Evolutionary conservation across 73 alveolate species (phyloP).

Genomic region (Effrenium voratum): DNA sequence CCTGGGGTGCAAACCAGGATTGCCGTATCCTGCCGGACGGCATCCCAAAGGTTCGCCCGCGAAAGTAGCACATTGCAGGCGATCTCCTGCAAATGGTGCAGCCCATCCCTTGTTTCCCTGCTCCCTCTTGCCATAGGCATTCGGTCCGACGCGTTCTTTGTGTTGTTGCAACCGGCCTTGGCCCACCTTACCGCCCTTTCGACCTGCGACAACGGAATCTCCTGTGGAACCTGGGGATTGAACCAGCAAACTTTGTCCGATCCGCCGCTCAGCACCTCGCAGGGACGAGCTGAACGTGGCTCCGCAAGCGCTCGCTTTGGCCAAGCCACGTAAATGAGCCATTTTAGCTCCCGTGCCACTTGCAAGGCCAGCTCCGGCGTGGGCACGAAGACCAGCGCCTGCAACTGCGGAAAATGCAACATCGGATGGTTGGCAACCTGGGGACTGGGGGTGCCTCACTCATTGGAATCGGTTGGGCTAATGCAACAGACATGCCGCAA

Average conservation of each 20-base stretch:
- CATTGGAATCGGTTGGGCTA: too few relatives aligned
- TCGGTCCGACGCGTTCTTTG: neutral
- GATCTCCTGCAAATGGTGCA: too few relatives aligned
- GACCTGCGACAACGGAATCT: neutral
- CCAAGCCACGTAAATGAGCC: slow-evolving; percentile 60
- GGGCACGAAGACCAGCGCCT: slow-evolving; percentile 79
- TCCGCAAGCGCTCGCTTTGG: neutral
- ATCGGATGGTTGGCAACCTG: too few relatives aligned
- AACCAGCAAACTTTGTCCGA: slow-evolving; percentile 74
- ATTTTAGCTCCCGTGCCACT: slow-evolving; percentile 54
- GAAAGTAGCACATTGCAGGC: slow-evolving; percentile 76
- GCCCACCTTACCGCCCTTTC: neutral
- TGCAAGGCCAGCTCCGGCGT: slow-evolving; percentile 81
- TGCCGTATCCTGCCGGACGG: slow-evolving; percentile 77
- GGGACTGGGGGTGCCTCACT: too few relatives aligned
- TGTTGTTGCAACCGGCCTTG: neutral
- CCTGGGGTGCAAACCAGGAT: slow-evolving; percentile 70
- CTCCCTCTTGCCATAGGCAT: too few relatives aligned
- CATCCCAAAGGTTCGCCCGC: slow-evolving; percentile 75
- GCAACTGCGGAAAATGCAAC: too few relatives aligned
- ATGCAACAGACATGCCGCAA: too few relatives aligned
- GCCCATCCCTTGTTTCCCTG: too few relatives aligned
- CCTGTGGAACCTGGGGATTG: slow-evolving; percentile 86
- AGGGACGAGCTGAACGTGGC: neutral
- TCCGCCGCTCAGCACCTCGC: slow-evolving; percentile 36